Evolutionary conservation across 164 flowering plant species (phyloP).

Genomic region (Vitis riparia): DNA sequence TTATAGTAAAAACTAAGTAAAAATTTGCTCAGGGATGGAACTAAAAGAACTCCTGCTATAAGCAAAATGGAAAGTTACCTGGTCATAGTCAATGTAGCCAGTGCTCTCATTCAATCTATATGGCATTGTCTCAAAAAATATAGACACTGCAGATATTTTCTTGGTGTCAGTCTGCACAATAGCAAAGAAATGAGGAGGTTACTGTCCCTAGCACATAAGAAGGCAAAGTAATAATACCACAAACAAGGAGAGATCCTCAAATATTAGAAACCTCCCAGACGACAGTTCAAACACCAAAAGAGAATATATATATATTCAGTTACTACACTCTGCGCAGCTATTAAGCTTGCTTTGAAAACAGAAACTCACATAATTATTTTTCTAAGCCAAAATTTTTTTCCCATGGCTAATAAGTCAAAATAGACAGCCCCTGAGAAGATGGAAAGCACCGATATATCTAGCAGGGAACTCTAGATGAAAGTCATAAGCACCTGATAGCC

Average conservation of each 20-base stretch:
- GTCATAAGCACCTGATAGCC: slow-evolving; percentile 70
- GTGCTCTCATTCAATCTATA: slow-evolving; percentile 80
- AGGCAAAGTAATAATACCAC: neutral
- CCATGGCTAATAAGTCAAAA: too few relatives aligned
- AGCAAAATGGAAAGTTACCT: slow-evolving; percentile 31
- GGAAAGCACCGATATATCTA: too few relatives aligned
- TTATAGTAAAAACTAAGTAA: neutral
- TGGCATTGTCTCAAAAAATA: slow-evolving; percentile 87
- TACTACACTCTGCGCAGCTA: too few relatives aligned
- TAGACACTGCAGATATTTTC: slow-evolving; percentile 81
- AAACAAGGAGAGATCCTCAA: neutral
- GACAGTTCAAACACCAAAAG: neutral
- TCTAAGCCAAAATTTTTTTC: too few relatives aligned
- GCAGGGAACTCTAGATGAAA: neutral
- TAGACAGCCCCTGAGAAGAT: too few relatives aligned
- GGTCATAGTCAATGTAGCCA: slow-evolving; percentile 74
- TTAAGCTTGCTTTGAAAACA: too few relatives aligned
- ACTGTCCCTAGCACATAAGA: too few relatives aligned
- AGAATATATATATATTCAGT: too few relatives aligned
- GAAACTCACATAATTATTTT: too few relatives aligned
- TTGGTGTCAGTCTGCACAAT: slow-evolving; percentile 76
- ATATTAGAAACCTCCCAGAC: neutral
- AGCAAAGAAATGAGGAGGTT: slow-evolving; percentile 3
- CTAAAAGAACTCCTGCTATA: too few relatives aligned
- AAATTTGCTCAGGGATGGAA: too few relatives aligned